Base-by-base conservation (phyloP, 1,139 yeast species). In the Diutina catenulata region DNA sequence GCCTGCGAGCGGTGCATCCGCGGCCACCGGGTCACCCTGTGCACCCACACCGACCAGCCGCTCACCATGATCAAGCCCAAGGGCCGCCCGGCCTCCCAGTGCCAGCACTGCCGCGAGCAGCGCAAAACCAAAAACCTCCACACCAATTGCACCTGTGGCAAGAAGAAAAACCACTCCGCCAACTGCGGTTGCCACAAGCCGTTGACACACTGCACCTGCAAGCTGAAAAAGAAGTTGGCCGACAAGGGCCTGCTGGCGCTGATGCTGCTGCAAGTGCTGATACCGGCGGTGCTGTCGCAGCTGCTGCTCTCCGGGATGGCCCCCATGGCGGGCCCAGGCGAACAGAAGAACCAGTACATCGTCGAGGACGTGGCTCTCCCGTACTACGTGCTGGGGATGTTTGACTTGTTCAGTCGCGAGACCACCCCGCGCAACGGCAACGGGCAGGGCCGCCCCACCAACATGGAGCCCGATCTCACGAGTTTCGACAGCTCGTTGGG, bases 1-100 rank as follows among this genome's bases (percentile, higher is more conserved):
- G 97, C 98, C 42, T 88, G 98, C 56, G 95, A 83, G 57, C 67
- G 96, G 47, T 91, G 98, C 59, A 87, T 91, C 40, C 70, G 98
- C 46, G 98, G 98, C 38, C 97, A 91, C 53, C 67, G 97, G 41
- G 97, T 88, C 29, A 82, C 96, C 2, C 77, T 94, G 5, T 91
- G 98, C 58, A 78, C 80, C 39, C 98, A 91, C 55, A 78, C 91
- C 1, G 95, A 91, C 49, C 86, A 82, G 52, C 94, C 94, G 3
- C 62, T 91, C 46, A 80, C 84, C 53, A 80, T 81, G 84, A 88
- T 91, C 56, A 88, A 88, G 55, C 95, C 95, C 10, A 91, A 88
- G 55, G 98, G 98, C 4, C 68, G 98, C 40, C 98, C 98, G 1
- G 77, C 95, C 0, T 79, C 95, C 3, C 95, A 87, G 53, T 88